Conservation (phyloP, 768 basidiomycete species). For the Kondoa subrosea region DNA sequence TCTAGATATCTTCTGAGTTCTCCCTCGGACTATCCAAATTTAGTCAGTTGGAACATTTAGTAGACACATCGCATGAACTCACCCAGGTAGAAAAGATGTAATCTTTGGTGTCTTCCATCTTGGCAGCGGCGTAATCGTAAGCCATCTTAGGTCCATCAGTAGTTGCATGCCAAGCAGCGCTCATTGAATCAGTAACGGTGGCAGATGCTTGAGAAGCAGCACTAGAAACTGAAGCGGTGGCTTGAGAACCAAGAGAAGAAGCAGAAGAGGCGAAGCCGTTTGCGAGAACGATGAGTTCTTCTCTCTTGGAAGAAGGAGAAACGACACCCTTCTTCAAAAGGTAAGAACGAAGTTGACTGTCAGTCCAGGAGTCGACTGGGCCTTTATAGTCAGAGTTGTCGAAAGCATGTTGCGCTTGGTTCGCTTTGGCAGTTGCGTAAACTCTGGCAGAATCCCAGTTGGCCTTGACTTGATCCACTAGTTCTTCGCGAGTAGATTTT, state of each 20-base stretch:
- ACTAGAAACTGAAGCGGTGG: conserved; percentile 25
- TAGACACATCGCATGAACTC: conserved; percentile 7
- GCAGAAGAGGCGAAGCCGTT: conserved; percentile 41
- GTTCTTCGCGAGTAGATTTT: conserved; percentile 20
- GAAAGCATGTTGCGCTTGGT: conserved; percentile 48
- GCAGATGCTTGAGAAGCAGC: conserved; percentile 29
- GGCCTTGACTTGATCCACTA: conserved; percentile 36
- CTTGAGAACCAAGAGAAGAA: conserved; percentile 29
- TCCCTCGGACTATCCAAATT: conserved; percentile 41
- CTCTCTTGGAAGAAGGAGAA: conserved; percentile 56
- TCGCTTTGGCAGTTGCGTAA: conserved; percentile 35
- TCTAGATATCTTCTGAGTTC: conserved; percentile 55
- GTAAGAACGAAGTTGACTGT: conserved; percentile 61
- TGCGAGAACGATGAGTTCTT: conserved; percentile 61
- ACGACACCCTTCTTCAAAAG: conserved; percentile 75
- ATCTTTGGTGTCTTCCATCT: conserved; percentile 48
- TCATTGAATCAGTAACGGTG: conserved; percentile 4
- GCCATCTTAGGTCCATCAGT: conserved; percentile 20
- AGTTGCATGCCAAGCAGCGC: conserved; percentile 24
- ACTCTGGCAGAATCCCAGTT: conserved; percentile 42
- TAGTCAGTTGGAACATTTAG: neutral
- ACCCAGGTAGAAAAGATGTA: conserved; percentile 75
- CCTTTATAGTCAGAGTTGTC: conserved; percentile 29
- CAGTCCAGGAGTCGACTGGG: conserved; percentile 48
- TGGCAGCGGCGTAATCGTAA: conserved; percentile 21